Evolutionary conservation across 768 basidiomycete genomes (phyloP), one percentile per base, ranked within the genome.

Genomic region (Trametes punicea): DNA sequence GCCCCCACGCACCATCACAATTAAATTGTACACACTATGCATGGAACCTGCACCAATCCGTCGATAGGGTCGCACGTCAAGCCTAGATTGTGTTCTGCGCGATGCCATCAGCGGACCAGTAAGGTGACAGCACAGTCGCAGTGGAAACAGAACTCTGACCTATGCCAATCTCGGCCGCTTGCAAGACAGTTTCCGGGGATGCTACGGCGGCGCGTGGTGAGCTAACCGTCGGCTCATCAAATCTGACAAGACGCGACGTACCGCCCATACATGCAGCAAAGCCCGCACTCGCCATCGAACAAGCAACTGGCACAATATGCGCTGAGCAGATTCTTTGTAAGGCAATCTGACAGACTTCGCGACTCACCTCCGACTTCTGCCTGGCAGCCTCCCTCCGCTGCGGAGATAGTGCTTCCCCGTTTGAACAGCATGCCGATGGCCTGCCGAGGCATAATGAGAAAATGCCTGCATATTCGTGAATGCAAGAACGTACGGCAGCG

Each of bases 361-460:
- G 36, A 65, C 74, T 27, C 66, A 88, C 88, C 88, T 69, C 95
- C 95, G 4, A 98, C 95, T 74, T 96, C 93, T 18, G 93, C 93
- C 74, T 93, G 91, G 69, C 93, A 96, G 10, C 86, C 93, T 18
- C 95, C 95, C 72, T 98, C 96, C 0, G 96, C 94, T 13, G 95
- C 95, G 44, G 89, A 91, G 47, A 98, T 97, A 2, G 95, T 96
- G 59, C 92, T 93, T n/a, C 94, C 93, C 56, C 95, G 83, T 69
- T 98, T 98, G 77, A 93, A 96, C 29, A 97, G 75, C 94, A 97
- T 97, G 15, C 95, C 93, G 50, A 96, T 73, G 8, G 94, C 88
- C 88, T 90, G 39, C 3, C 23, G 29, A 46, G 46, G 53, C 56
- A 25, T 18, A 31, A 51, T 13, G 20, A 6, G 29, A 29, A 41